Conservation (phyloP, 108 stramenopile species). For the Nannochloropsis oceanica region DNA sequence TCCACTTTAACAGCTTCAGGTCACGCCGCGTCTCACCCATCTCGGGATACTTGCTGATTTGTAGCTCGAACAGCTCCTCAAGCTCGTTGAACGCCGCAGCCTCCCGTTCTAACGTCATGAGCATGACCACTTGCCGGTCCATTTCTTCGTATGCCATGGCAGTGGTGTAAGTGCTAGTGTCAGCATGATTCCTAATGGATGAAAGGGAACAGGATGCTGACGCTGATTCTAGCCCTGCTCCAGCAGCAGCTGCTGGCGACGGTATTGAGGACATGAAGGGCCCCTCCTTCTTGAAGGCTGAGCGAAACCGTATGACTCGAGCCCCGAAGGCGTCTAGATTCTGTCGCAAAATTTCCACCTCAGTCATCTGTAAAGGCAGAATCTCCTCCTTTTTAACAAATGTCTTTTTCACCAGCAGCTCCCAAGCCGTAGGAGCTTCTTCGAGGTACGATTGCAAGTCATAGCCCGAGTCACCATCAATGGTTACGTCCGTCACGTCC, state of each 20-base stretch:
- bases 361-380: conserved; percentile 61
- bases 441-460: conserved; percentile 56
- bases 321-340: conserved; percentile 51
- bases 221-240: neutral
- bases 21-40: conserved; percentile 55
- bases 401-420: conserved; percentile 59
- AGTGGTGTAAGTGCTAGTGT: neutral
- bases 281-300: conserved; percentile 54
- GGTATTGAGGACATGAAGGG: conserved; percentile 53
- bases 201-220: neutral
- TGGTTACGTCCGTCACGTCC: conserved; percentile 44
- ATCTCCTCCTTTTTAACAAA: conserved; percentile 72
- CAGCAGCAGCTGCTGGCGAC: neutral
- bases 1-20: conserved; percentile 46
- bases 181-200: neutral
- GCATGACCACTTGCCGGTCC: neutral
- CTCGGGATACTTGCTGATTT: conserved; percentile 56
- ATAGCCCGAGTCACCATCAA: conserved; percentile 5
- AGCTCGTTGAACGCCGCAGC: conserved; percentile 52
- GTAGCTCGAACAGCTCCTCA: conserved; percentile 71
- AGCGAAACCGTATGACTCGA: conserved; percentile 49
- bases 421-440: conserved; percentile 61
- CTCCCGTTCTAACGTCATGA: neutral
- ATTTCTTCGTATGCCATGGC: neutral
- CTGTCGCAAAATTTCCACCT: conserved; percentile 53